A percentile compares a stretch with the other conserved stretches of the same genome.
Evolutionary conservation across 768 basidiomycete genomes (phyloP).

Genomic region (Hygrophoropsis aurantiaca): DNA sequence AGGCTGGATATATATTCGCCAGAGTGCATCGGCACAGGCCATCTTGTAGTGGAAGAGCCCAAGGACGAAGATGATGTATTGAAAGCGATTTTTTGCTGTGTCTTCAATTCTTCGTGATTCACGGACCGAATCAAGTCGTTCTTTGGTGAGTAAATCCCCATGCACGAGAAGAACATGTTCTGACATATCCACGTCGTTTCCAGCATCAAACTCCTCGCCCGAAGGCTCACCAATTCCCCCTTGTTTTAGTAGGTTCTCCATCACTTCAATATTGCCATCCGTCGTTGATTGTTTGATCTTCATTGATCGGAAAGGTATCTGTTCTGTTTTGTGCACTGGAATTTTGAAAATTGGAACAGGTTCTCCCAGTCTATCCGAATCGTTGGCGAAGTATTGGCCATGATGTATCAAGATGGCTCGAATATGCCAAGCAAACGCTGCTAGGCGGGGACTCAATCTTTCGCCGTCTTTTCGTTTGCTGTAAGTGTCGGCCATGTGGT

Average conservation of each 20-base stretch:
- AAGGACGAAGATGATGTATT: conserved; percentile 18
- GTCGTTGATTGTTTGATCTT: conserved; percentile 21
- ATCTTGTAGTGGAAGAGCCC: conserved; percentile 32
- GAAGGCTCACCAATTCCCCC: too few species aligned
- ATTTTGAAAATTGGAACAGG: too few species aligned
- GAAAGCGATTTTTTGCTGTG: conserved; percentile 12
- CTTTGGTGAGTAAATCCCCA: conserved; percentile 20
- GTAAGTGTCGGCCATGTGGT: not conserved
- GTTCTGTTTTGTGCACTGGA: conserved; percentile 18
- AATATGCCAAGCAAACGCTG: not conserved
- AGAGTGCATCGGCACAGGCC: conserved; percentile 26
- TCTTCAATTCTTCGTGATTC: conserved; percentile 11
- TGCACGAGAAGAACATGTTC: too few species aligned
- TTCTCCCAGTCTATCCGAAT: conserved; percentile 7
- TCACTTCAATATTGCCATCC: conserved; percentile 14
- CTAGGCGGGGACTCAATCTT: not conserved
- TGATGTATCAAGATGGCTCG: not conserved
- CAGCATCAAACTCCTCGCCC: too few species aligned
- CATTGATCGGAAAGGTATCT: conserved; percentile 19
- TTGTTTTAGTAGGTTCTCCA: conserved; percentile 7
- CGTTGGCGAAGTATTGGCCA: not conserved
- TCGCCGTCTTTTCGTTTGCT: not conserved
- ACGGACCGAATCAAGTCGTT: conserved; percentile 9
- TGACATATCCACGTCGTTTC: too few species aligned
- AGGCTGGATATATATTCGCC: conserved; percentile 20